These are phyloP conservation scores for Phytomonas sp. DNA, from an alignment of 208 protist genomes.

Conservation along the genomic window DNA sequence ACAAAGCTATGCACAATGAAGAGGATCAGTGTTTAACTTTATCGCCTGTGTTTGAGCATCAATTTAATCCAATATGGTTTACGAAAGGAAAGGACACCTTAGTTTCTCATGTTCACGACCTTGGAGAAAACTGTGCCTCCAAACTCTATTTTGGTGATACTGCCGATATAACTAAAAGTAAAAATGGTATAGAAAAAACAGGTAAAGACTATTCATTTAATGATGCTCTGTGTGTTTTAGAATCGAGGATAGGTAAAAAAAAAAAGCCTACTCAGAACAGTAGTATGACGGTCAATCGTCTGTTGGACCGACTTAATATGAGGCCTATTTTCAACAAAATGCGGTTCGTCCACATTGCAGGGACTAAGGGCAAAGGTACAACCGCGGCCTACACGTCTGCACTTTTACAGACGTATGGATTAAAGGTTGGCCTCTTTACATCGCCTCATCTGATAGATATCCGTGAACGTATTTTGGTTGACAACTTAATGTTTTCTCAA, in stretches of 20 bases:
- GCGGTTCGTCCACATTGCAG: slow-evolving; percentile 90
- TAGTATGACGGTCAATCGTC: slow-evolving; percentile 68
- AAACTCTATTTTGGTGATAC: neutral
- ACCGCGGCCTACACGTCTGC: slow-evolving; percentile 71
- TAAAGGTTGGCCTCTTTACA: slow-evolving; percentile 86
- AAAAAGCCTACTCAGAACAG: slow-evolving; percentile 70
- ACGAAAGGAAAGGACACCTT: neutral
- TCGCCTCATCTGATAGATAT: slow-evolving; percentile 87
- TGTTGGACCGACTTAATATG: slow-evolving; percentile 86
- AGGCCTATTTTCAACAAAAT: slow-evolving; percentile 85
- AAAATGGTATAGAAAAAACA: neutral
- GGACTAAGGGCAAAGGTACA: slow-evolving; percentile 91
- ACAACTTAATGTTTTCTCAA: slow-evolving; percentile 55
- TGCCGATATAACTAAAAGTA: neutral
- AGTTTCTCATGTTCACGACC: neutral
- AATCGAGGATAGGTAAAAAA: slow-evolving; percentile 34
- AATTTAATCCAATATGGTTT: neutral
- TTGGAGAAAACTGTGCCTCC: neutral
- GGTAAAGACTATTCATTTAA: slow-evolving; percentile 37
- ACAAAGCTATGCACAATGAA: neutral
- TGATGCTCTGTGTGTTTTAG: slow-evolving; percentile 44
- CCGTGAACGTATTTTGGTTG: slow-evolving; percentile 77
- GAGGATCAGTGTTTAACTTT: neutral
- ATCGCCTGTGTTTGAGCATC: neutral
- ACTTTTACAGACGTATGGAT: slow-evolving; percentile 73